phyloP scores from a whole-genome alignment of 768 basidiomycete genomes.

The Dendrothele bispora region DNA sequence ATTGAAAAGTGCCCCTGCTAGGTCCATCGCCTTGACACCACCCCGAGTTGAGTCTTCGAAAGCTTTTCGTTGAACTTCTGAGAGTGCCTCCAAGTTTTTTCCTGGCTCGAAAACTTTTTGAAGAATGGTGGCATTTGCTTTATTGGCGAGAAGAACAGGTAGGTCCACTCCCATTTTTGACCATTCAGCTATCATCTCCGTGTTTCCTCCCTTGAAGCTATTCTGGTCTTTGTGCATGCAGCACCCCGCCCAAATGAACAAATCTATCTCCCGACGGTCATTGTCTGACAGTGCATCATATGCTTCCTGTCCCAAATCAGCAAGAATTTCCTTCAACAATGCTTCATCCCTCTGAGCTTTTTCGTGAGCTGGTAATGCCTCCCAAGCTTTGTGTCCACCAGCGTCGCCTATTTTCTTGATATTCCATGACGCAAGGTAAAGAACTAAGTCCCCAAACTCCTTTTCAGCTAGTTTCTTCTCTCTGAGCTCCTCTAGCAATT shows the following conservation, averaged over 20 bases:
- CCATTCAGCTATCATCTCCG: constrained; percentile 17
- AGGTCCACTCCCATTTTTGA: not conserved
- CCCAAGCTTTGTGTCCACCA: constrained; percentile 19
- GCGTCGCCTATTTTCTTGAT: constrained; percentile 5
- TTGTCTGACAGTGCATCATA: constrained; percentile 10
- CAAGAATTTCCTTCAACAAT: too few relatives aligned
- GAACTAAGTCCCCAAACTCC: not conserved
- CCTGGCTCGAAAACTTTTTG: constrained; percentile 14
- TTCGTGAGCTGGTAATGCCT: too few relatives aligned
- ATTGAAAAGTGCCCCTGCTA: constrained; percentile 21
- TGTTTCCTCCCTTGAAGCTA: constrained; percentile 19
- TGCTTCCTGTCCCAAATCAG: too few relatives aligned
- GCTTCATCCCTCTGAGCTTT: too few relatives aligned
- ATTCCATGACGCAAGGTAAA: constrained; percentile 4
- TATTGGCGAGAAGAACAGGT: constrained; percentile 21
- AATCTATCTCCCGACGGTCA: constrained; percentile 10
- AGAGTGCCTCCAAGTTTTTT: not conserved
- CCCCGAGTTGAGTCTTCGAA: constrained; percentile 14
- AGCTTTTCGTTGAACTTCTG: constrained; percentile 3
- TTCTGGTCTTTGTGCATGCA: constrained; percentile 31
- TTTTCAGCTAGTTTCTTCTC: constrained; percentile 11
- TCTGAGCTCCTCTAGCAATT: constrained; percentile 5
- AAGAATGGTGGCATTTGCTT: constrained; percentile 19
- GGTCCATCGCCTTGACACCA: constrained; percentile 13
- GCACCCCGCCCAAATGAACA: constrained; percentile 27